Percentiles rank a stretch among this genome's conserved stretches.
Conservation (phyloP, 2,329 filamentous ascomycete genomes). For the Colletotrichum musicola region DNA sequence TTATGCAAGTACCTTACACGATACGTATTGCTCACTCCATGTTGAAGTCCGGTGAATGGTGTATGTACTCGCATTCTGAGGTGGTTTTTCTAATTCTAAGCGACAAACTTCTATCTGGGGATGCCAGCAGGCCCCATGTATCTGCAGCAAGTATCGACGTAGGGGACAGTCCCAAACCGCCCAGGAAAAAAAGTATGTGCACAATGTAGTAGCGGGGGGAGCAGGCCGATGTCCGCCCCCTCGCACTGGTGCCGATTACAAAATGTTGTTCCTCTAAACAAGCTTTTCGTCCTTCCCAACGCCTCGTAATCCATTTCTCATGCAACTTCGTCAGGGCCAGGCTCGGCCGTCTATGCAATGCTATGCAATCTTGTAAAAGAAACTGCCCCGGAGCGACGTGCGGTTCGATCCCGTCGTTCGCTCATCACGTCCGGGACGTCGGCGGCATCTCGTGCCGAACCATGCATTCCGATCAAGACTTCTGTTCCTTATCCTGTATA, state of each 20-base stretch:
- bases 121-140: conserved; percentile 4
- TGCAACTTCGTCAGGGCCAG: conserved; percentile 32
- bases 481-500: conserved; percentile 20
- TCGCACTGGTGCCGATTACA: conserved; percentile 19
- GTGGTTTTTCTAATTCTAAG: conserved; percentile 16
- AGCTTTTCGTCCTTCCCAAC: conserved; percentile 17
- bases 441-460: no score
- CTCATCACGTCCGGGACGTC: background rate
- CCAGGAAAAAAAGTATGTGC: background rate
- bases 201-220: background rate
- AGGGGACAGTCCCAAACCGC: background rate
- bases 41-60: background rate
- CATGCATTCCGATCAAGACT: conserved; percentile 3
- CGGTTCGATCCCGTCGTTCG: background rate
- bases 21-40: no score
- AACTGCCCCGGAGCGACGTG: background rate
- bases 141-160: conserved; percentile 15
- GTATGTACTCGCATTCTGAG: background rate
- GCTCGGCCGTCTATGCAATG: conserved; percentile 27
- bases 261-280: background rate
- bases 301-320: conserved; percentile 38
- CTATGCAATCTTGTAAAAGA: conserved; percentile 20
- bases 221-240: background rate
- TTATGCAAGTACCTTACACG: no score
- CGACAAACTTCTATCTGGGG: conserved; percentile 7